Base-by-base conservation (phyloP, 164 flowering plant species). In the Magnolia changhungtana region DNA sequence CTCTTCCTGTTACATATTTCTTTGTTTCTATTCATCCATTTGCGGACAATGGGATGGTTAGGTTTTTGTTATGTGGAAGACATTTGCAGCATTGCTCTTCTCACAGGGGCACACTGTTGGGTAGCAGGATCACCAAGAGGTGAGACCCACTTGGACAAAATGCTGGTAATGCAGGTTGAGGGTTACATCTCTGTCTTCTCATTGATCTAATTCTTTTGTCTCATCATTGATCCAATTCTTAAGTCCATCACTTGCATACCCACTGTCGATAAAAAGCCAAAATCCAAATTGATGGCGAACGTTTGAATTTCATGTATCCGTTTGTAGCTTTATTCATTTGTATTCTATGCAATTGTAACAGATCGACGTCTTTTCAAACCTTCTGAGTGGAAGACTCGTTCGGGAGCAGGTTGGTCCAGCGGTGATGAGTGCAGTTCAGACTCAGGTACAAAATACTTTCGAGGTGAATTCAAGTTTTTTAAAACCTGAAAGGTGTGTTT, bases 341-440 rank as follows among this genome's bases (percentile, higher is more conserved):
- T 49, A 20, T 1, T 70, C 55, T 9, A 24, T 61, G 68, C 58
- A n/a, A 59, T 63, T 71, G 71, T 20, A 37, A 55, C 83, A 92
- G 98, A 85, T 92, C 76, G 97, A 95, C 83, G 92, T 92, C 20
- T 84, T 95, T 75, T 89, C 85, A n/a, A 93, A 93, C 86, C 97
- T 95, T 66, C 74, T 95, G 16, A 93, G 92, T 78, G 98, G 98
- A 72, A 87, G 96, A 77, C 90, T 95, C 69, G 98, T 95, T 2
- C 90, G 97, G 49, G 98, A 93, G 75, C 88, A 89, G 55, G 90
- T 95, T 21, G 97, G 95, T 65, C 98, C 98, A 0, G 97, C 94
- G n/a, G 89, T 95, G 92, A 82, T 93, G 29, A 95, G 93, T 87
- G 97, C 97, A 64, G 97, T 92, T 1, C 95, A 92, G 75, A 91